phyloP scores from a whole-genome alignment of 2,329 filamentous ascomycete genomes.

The Sclerotiophoma versabilis region DNA sequence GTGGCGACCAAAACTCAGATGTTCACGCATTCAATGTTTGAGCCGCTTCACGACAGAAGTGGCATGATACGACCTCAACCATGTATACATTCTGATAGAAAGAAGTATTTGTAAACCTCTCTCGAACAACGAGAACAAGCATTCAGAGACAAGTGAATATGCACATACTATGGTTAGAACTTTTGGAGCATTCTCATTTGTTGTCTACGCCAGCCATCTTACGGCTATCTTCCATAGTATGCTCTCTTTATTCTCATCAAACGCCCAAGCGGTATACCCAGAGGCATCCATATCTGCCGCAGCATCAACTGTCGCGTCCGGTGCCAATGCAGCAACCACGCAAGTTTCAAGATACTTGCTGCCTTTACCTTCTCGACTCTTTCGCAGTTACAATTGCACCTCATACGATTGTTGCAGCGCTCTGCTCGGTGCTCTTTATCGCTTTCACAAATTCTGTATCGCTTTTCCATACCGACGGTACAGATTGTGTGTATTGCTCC shows the following conservation, averaged over 20 bases:
- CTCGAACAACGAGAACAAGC: too few species aligned
- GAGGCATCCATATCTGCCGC: background rate
- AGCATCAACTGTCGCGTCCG: background rate
- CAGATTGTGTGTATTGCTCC: too few species aligned
- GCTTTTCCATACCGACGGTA: background rate
- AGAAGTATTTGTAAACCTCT: too few species aligned
- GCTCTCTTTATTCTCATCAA: background rate
- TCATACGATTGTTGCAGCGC: constrained; percentile 48
- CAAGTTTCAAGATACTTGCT: background rate
- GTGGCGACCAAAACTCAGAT: too few species aligned
- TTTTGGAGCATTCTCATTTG: background rate
- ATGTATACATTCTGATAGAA: too few species aligned
- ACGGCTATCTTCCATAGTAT: background rate
- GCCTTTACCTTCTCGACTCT: constrained; percentile 48
- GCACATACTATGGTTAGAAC: background rate
- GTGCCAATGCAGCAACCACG: background rate
- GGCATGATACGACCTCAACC: too few species aligned
- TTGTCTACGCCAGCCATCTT: background rate
- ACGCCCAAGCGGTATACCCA: background rate
- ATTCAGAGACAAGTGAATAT: background rate
- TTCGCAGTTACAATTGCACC: constrained; percentile 44
- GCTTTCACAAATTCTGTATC: constrained; percentile 10
- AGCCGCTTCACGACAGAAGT: too few species aligned
- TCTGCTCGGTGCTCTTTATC: constrained; percentile 41
- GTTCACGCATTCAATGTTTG: too few species aligned